Conservation (phyloP, 768 basidiomycete genomes). For the Cantharellus cinnabarinus region DNA sequence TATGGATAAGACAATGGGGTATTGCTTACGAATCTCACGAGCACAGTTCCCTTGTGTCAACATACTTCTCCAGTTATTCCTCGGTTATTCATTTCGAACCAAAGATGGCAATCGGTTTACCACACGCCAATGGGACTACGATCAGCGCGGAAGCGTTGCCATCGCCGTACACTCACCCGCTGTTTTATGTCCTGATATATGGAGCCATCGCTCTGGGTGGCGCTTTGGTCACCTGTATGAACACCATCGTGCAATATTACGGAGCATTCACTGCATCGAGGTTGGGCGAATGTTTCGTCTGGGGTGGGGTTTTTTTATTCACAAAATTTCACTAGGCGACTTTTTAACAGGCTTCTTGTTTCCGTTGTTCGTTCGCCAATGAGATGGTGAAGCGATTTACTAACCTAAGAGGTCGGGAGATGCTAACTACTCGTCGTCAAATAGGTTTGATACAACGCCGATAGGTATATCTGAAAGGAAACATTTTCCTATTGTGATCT, state of each 20-base stretch:
- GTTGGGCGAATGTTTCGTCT: not conserved
- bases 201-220: slow-evolving; percentile 35
- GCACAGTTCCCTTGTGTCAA: not conserved
- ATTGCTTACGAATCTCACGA: slow-evolving; percentile 28
- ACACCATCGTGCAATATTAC: slow-evolving; percentile 31
- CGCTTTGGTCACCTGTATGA: slow-evolving; percentile 27
- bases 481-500: slow-evolving; percentile 2
- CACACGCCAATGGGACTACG: not conserved
- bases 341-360: slow-evolving; percentile 34
- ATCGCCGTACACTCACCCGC: slow-evolving; percentile 32
- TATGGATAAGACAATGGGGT: slow-evolving; percentile 40
- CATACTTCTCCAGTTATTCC: not conserved
- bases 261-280: slow-evolving; percentile 9
- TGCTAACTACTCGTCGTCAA: not conserved
- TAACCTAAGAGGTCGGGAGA: not conserved
- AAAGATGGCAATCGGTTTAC: not conserved
- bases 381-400: slow-evolving; percentile 18
- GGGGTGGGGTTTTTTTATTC: not conserved
- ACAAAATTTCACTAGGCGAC: slow-evolving; percentile 4
- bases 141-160: slow-evolving; percentile 6
- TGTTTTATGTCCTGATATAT: slow-evolving; percentile 55
- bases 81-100: not conserved
- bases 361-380: slow-evolving; percentile 66
- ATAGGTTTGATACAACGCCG: slow-evolving; percentile 44
- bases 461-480: slow-evolving; percentile 25